Percentiles rank a stretch among this genome's conserved stretches.
Conservation (phyloP, 345 rosid species). For the Syzygium jambos region DNA sequence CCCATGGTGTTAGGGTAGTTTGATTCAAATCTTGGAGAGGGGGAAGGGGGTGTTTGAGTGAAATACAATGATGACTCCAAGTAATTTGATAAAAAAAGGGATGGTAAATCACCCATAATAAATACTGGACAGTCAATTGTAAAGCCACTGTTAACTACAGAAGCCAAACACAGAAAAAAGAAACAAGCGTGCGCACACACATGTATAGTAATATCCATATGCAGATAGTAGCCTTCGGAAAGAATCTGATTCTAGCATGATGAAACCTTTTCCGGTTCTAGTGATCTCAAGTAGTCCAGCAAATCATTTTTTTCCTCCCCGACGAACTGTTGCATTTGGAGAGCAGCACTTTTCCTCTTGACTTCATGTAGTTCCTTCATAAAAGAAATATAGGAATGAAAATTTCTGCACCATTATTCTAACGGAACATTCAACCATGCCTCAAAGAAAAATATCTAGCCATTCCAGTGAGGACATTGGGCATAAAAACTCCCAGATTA, state of each 20-base stretch:
- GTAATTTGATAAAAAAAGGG: neutral
- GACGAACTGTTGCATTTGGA: slow-evolving; percentile 98
- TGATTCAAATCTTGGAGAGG: neutral
- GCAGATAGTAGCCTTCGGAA: neutral
- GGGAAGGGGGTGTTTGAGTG: neutral
- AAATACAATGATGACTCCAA: neutral
- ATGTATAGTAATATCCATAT: neutral
- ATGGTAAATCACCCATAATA: too few relatives aligned
- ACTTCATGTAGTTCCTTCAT: slow-evolving; percentile 74
- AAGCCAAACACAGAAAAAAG: neutral
- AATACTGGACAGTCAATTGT: neutral
- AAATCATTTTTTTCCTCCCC: slow-evolving; percentile 98
- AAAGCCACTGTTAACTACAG: neutral
- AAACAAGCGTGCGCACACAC: neutral
- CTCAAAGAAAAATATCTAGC: neutral
- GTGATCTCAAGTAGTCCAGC: slow-evolving; percentile 85
- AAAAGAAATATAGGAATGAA: slow-evolving; percentile 9
- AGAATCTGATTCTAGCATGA: neutral
- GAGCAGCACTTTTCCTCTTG: slow-evolving; percentile 82
- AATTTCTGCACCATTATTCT: neutral
- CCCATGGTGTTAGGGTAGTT: neutral
- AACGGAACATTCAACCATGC: neutral
- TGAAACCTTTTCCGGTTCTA: slow-evolving; percentile 89
- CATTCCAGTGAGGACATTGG: neutral
- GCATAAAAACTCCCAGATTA: neutral